Evolutionary conservation across 148 eudicot species (phyloP), one percentile per base, ranked within the genome.

Genomic region (Vaccinium myrtillus): DNA sequence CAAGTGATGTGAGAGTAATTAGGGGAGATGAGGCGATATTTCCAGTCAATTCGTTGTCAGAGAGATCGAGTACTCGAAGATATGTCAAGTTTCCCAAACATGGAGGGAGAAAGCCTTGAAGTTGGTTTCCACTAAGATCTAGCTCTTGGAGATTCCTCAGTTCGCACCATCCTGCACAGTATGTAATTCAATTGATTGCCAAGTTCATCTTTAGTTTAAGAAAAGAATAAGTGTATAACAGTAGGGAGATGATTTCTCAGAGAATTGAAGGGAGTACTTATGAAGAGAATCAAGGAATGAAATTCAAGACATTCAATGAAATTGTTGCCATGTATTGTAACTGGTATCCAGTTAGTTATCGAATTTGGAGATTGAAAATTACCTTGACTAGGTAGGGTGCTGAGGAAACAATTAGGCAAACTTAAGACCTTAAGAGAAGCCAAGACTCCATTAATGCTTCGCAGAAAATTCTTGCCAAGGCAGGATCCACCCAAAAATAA

Each of bases 61-160:
- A 23, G 77, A 70, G 48, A 49, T 82, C 77, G 3, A 82, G 12
- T 6, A 82, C 39, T 27, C 63, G 56, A 67, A 82, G 65, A 13
- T 58, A 16, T 7, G 49, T 50, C 48, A 82, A 48, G 48, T 82
- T 82, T 27, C 58, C 84, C 23, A 82, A 25, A 59, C 84, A 82
- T 15, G 48, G 15, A 69, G 77, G 77, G 18, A 82, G 39, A 3
- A 1, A 9, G 4, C 77, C 77, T 2, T 5, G n/a, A 46, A 63
- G 30, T 7, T 67, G 9, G 27, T 81, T 81, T 13, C 5, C 8
- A 21, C 36, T 13, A 23, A 81, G 39, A 69, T n/a, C 21, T n/a
- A 82, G 61, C 46, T 70, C 59, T 70, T 70, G 5, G 9, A 82
- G 84, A 48, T 69, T 65, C 23, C 27, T n/a, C 73, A n/a, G 30